Evolutionary conservation across 768 basidiomycete genomes (phyloP).

Genomic region (Tubosaeta sp.): DNA sequence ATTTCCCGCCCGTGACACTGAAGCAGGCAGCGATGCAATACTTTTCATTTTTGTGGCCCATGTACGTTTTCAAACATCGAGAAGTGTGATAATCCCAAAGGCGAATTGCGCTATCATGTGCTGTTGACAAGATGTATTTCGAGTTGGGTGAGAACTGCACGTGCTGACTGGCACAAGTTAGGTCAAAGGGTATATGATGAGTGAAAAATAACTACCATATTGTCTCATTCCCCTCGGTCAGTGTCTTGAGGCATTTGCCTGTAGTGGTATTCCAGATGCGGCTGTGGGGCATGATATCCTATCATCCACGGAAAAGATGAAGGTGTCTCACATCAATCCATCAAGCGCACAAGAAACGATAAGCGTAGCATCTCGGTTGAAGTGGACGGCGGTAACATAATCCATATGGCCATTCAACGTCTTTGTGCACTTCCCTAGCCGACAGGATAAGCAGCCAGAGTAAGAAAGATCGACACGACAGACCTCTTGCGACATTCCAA

Average conservation of each 20-base stretch:
- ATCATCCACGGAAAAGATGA: neutral
- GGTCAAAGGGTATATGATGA: neutral
- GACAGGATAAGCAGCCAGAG: neutral
- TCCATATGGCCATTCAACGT: constrained; percentile 91
- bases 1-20: constrained; percentile 80
- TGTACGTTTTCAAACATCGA: constrained; percentile 86
- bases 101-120: constrained; percentile 89
- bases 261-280: constrained; percentile 93
- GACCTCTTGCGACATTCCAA: constrained; percentile 86
- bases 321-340: constrained; percentile 76
- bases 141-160: constrained; percentile 96
- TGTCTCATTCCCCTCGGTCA: constrained; percentile 85
- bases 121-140: constrained; percentile 89
- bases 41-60: constrained; percentile 76
- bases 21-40: constrained; percentile 85
- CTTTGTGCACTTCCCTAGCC: constrained; percentile 74
- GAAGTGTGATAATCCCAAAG: constrained; percentile 95
- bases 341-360: constrained; percentile 91
- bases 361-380: constrained; percentile 87
- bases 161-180: constrained; percentile 56
- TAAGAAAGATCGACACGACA: neutral
- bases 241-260: constrained; percentile 94
- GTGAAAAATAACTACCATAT: constrained; percentile 50
- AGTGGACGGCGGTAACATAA: constrained; percentile 92
- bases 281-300: constrained; percentile 38